Evolutionary conservation across 345 rosid species (phyloP), one percentile per base, ranked within the genome.

Genomic region (Nasturtium officinale): DNA sequence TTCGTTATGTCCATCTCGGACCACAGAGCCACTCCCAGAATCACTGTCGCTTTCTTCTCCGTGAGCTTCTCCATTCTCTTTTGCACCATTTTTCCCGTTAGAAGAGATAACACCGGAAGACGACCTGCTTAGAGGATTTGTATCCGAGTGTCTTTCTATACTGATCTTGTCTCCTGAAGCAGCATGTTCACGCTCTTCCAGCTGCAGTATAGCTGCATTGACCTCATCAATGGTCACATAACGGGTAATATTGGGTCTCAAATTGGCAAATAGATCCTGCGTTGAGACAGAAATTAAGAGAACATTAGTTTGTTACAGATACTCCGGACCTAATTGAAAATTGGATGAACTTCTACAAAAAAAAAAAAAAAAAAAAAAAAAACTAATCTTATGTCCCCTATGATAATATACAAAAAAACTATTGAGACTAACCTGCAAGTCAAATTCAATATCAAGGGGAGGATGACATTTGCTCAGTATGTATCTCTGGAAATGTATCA

Each of bases 391-490:
- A 58, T 7, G 29, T 12, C n/a, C 37, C 37, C 46, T 37, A 11
- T 66, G 26, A 45, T 42, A 26, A 46, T 48, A 38, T 30, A 65
- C 62, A 64, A 21, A 17, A 23, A n/a, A 17, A 48, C 25, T 40
- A 72, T 9, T 32, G 65, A 16, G 40, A 81, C 91, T 54, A 43
- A 89, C 99, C 97, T 96, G 99, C 55, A 92, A 80, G 79, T 96
- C 99, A 78, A 96, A 96, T 83, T 96, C 99, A 71, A 96, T 62
- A 80, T 96, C 99, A 69, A 92, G 84, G 0, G 97, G 98, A 40
- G 87, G 80, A 17, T 75, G 81, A 72, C 91, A 92, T 78, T 96
- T 96, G 90, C 86, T 84, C 71, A 96, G 94, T 80, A 86, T 85
- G 67, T 92, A 96, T 67, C 97, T 83, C 87, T 96, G 99, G 83